Conservation (phyloP, 1,284 basidiomycete genomes). For the Sporisorium sorghi region DNA sequence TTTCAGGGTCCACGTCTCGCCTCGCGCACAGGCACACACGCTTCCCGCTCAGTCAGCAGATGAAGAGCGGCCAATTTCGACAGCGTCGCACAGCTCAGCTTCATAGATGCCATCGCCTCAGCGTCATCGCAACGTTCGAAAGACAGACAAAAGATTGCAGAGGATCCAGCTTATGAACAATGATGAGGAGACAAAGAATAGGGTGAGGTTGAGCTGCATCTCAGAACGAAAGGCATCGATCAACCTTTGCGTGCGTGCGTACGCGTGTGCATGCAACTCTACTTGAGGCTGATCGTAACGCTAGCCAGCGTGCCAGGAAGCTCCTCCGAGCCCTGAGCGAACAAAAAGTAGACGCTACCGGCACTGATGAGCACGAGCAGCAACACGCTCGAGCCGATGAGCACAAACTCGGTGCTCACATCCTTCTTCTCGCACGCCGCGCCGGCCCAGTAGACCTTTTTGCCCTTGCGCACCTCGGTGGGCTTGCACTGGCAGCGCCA, state of each 20-base stretch:
- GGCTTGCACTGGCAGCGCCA: constrained; percentile 61
- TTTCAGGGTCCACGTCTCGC: constrained; percentile 7
- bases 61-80: too few relatives aligned
- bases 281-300: constrained; percentile 56
- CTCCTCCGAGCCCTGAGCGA: constrained; percentile 45
- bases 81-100: background rate
- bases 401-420: constrained; percentile 53
- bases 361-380: constrained; percentile 47
- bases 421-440: constrained; percentile 67
- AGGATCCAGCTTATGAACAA: constrained; percentile 12
- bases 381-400: constrained; percentile 52
- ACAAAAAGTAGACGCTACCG: constrained; percentile 54
- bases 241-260: background rate
- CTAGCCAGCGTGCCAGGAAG: constrained; percentile 62
- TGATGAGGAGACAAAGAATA: background rate
- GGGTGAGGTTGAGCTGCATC: background rate
- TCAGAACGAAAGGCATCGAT: background rate
- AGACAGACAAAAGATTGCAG: background rate
- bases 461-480: constrained; percentile 42
- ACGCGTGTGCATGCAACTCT: background rate
- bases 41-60: background rate
- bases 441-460: constrained; percentile 57
- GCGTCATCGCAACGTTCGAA: background rate
- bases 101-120: background rate
- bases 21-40: constrained; percentile 2